These are phyloP conservation scores for Neophaeococcomyces aloes DNA, from an alignment of 2,329 filamentous ascomycete species.

Conservation along the genomic window DNA sequence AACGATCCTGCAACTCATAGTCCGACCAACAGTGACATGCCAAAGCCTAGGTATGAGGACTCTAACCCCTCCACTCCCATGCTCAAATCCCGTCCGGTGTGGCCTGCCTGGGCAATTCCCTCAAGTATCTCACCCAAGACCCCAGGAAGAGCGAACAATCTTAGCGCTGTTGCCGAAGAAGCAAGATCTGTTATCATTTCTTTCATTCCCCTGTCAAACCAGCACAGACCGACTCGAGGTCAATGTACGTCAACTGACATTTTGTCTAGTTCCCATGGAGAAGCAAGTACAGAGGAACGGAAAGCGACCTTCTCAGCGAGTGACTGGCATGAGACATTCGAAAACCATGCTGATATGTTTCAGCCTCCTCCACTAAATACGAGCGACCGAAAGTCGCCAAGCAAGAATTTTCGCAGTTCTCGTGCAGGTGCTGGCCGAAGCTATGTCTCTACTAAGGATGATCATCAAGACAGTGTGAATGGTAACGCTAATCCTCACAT, in stretches of 20 bases:
- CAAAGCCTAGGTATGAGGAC: conserved; percentile 1
- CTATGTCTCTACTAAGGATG: conserved; percentile 14
- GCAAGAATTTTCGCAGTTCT: conserved; percentile 11
- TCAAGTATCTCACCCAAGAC: conserved; percentile 20
- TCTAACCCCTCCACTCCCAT: conserved; percentile 12
- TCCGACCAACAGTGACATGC: not conserved
- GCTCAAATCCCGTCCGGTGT: conserved; percentile 12
- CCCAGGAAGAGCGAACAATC: not conserved
- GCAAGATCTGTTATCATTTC: not conserved
- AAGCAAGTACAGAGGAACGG: conserved; percentile 26
- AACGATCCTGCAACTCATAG: not conserved
- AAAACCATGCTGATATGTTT: conserved; percentile 28
- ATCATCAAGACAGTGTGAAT: conserved; percentile 2
- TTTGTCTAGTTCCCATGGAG: conserved; percentile 6
- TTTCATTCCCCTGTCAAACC: not conserved
- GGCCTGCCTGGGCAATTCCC: conserved; percentile 20
- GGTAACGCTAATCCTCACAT: not conserved
- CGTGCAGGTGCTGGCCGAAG: not conserved
- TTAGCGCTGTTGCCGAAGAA: not conserved
- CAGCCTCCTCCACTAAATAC: conserved; percentile 21
- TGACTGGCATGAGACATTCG: conserved; percentile 31
- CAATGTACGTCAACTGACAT: not conserved
- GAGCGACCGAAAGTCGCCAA: conserved; percentile 22
- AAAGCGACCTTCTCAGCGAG: conserved; percentile 31
- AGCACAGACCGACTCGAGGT: not conserved